phyloP scores from a whole-genome alignment of 192 early-diverging fungal species.

The Oehlia diaphana region DNA sequence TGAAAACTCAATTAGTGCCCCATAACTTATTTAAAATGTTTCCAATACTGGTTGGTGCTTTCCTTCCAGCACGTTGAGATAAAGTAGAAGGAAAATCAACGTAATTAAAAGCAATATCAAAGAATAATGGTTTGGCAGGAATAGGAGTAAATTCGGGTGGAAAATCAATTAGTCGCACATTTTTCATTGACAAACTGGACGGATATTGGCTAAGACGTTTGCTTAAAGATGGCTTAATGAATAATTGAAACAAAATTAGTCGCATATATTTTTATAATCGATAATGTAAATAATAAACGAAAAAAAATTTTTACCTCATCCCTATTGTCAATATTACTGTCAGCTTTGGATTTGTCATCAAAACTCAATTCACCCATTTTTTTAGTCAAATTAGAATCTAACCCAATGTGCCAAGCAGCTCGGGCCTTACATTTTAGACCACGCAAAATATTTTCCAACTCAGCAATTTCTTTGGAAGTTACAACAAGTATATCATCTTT shows the following conservation, averaged over 20 bases:
- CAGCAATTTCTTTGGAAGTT: constrained; percentile 37
- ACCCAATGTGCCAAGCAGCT: constrained; percentile 51
- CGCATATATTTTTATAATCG: background rate
- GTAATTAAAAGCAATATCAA: constrained; percentile 74
- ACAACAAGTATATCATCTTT: constrained; percentile 45
- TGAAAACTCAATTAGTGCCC: background rate
- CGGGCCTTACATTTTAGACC: constrained; percentile 56
- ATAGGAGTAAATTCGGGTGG: constrained; percentile 65
- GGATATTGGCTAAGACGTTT: constrained; percentile 58
- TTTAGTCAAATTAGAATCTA: constrained; percentile 36
- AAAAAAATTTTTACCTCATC: constrained; percentile 5
- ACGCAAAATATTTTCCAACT: constrained; percentile 47
- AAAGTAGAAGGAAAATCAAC: constrained; percentile 56
- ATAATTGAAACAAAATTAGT: constrained; percentile 7
- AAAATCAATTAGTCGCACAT: constrained; percentile 64
- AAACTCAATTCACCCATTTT: constrained; percentile 42
- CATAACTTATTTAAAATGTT: constrained; percentile 13
- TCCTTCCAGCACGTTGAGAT: constrained; percentile 17
- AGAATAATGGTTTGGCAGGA: constrained; percentile 74
- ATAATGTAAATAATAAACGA: background rate
- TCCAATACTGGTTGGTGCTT: background rate
- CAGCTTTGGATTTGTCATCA: constrained; percentile 11
- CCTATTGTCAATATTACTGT: background rate
- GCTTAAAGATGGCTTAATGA: constrained; percentile 46
- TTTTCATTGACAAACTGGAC: constrained; percentile 32